A percentile compares a stretch with the other conserved stretches of the same genome.
Conservation (phyloP, 306 rosid genomes). For the Rosa rugosa region DNA sequence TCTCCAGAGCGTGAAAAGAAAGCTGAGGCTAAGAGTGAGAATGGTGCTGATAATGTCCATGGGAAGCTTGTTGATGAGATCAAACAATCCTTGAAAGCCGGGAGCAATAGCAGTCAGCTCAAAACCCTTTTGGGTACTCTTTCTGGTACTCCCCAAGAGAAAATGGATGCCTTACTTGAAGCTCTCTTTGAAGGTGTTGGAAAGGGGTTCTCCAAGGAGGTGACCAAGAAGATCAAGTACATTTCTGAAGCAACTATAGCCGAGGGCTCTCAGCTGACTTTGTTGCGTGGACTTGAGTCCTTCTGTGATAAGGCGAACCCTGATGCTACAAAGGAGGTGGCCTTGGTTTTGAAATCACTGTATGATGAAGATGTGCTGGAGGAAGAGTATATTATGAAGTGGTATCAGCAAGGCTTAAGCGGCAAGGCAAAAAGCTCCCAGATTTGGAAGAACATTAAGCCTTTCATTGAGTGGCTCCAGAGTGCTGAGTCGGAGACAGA, state of each 20-base stretch:
- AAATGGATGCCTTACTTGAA: constrained; percentile 46
- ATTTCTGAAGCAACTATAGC: constrained; percentile 39
- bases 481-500: constrained; percentile 65
- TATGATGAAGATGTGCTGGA: constrained; percentile 49
- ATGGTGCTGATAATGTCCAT: constrained; percentile 28
- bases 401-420: constrained; percentile 46
- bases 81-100: constrained; percentile 46
- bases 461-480: constrained; percentile 68
- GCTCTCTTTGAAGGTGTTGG: constrained; percentile 53
- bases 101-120: constrained; percentile 36
- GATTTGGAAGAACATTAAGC: constrained; percentile 48
- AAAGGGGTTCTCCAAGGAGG: constrained; percentile 64
- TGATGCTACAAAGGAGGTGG: constrained; percentile 48
- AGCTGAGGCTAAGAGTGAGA: constrained; percentile 18
- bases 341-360: constrained; percentile 48
- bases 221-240: constrained; percentile 46
- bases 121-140: constrained; percentile 47
- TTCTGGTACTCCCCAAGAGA: constrained; percentile 54
- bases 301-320: constrained; percentile 40
- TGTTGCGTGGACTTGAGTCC: constrained; percentile 40
- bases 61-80: constrained; percentile 39
- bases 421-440: constrained; percentile 38
- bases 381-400: constrained; percentile 42
- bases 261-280: constrained; percentile 47
- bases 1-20: constrained; percentile 35